Evolutionary conservation across 2,329 filamentous ascomycete genomes (phyloP).

Genomic region (Eurotiales sp.): DNA sequence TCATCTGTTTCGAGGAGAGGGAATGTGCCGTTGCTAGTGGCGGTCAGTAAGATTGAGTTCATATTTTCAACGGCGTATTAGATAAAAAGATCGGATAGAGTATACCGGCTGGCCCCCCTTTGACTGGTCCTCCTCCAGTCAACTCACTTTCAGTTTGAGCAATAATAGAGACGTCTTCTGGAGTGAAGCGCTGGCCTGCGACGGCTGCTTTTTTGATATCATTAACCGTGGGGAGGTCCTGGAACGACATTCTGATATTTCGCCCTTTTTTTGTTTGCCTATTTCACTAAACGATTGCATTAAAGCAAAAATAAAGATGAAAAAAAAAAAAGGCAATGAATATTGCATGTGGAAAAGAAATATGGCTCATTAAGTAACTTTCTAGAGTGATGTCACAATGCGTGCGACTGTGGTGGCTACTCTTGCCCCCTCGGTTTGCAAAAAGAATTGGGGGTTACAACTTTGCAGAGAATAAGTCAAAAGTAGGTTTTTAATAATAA

Average conservation of each 20-base stretch:
- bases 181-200: constrained; percentile 29
- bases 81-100: background rate
- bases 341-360: too few species aligned
- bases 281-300: too few species aligned
- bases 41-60: too few species aligned
- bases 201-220: constrained; percentile 31
- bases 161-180: constrained; percentile 30
- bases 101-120: constrained; percentile 31
- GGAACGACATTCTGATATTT: constrained; percentile 8
- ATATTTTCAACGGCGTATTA: too few species aligned
- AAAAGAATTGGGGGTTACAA: too few species aligned
- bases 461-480: too few species aligned
- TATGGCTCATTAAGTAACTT: background rate
- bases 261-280: too few species aligned
- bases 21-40: constrained; percentile 34
- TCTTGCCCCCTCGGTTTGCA: too few species aligned
- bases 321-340: background rate
- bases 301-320: background rate
- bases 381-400: constrained; percentile 2
- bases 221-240: constrained; percentile 26
- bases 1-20: constrained; percentile 31
- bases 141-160: constrained; percentile 30
- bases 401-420: background rate
- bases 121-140: constrained; percentile 27
- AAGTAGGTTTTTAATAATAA: too few species aligned